Conservation (phyloP, 192 early-diverging fungal species). For the Rhizophagus clarus region DNA sequence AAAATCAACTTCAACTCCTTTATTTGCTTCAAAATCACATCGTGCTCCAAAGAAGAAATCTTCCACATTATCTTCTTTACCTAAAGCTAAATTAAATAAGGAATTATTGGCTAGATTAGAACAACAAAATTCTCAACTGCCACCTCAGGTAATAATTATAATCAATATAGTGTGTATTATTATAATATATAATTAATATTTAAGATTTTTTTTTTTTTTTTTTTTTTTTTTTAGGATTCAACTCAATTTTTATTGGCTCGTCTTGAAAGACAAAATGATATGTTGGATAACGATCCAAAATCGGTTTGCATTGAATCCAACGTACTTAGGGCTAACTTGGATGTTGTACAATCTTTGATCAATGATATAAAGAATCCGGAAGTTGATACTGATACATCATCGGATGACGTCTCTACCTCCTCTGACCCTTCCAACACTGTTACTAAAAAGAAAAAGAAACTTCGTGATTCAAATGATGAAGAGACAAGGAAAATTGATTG, state of each 20-base stretch:
- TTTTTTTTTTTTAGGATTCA: conserved; percentile 48
- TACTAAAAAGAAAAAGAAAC: conserved; percentile 2
- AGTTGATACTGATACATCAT: conserved; percentile 4
- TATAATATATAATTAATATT: neutral
- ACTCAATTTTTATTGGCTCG: conserved; percentile 58
- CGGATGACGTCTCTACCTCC: neutral
- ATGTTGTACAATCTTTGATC: conserved; percentile 51
- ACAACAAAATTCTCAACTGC: conserved; percentile 57
- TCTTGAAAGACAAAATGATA: conserved; percentile 60
- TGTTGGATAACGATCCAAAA: conserved; percentile 61
- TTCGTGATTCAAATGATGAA: conserved; percentile 26
- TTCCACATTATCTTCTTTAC: neutral
- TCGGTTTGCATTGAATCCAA: conserved; percentile 63
- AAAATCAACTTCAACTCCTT: neutral
- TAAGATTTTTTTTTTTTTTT: no score
- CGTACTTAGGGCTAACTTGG: conserved; percentile 56
- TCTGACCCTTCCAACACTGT: conserved; percentile 24
- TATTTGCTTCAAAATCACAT: neutral
- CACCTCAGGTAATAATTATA: conserved; percentile 51
- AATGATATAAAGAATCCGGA: conserved; percentile 35
- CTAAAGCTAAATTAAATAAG: conserved; percentile 32
- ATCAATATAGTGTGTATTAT: no score
- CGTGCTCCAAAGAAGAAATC: neutral
- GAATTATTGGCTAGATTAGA: conserved; percentile 52
- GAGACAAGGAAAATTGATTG: conserved; percentile 50